A percentile compares a stretch with the other conserved stretches of the same genome.
Evolutionary conservation across 192 early-diverging fungal species (phyloP).

Genomic region (Coemansia sp.): DNA sequence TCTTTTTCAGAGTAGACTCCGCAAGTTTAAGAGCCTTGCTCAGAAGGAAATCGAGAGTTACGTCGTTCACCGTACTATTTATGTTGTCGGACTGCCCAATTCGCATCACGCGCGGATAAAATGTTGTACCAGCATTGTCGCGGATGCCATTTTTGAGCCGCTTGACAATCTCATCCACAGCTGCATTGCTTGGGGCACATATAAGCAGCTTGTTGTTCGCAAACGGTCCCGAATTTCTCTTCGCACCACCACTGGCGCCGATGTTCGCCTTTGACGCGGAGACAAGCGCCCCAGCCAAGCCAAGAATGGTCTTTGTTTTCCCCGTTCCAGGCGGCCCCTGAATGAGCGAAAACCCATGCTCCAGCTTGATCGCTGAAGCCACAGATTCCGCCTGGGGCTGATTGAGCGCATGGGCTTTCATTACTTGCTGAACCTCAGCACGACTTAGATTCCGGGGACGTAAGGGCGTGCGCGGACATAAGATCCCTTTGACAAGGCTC

Average conservation of each 20-base stretch:
- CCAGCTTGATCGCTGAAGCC: slow-evolving; percentile 59
- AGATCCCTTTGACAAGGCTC: slow-evolving; percentile 62
- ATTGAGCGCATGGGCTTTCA: slow-evolving; percentile 75
- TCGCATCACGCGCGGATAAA: too few relatives aligned
- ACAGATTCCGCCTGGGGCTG: slow-evolving; percentile 89
- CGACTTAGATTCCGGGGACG: slow-evolving; percentile 24
- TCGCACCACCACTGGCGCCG: neutral
- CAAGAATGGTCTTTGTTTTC: slow-evolving; percentile 92
- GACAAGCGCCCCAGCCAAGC: slow-evolving; percentile 69
- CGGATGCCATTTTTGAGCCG: slow-evolving; percentile 77
- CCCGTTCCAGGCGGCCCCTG: slow-evolving; percentile 76
- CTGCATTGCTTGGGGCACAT: slow-evolving; percentile 94
- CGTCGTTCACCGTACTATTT: slow-evolving; percentile 68
- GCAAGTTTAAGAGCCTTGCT: slow-evolving; percentile 57
- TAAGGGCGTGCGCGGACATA: slow-evolving; percentile 53
- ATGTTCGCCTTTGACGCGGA: slow-evolving; percentile 3
- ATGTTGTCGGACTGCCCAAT: slow-evolving; percentile 75
- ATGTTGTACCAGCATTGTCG: slow-evolving; percentile 52
- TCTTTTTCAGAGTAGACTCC: slow-evolving; percentile 4
- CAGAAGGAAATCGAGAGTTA: slow-evolving; percentile 67
- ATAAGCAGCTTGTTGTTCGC: slow-evolving; percentile 68
- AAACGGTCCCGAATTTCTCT: neutral
- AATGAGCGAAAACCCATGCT: slow-evolving; percentile 82
- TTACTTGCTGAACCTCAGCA: slow-evolving; percentile 46
- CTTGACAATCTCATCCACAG: slow-evolving; percentile 92